Base-by-base conservation (phyloP, 352 stramenopile genomes). In the Pythium apleroticum region DNA sequence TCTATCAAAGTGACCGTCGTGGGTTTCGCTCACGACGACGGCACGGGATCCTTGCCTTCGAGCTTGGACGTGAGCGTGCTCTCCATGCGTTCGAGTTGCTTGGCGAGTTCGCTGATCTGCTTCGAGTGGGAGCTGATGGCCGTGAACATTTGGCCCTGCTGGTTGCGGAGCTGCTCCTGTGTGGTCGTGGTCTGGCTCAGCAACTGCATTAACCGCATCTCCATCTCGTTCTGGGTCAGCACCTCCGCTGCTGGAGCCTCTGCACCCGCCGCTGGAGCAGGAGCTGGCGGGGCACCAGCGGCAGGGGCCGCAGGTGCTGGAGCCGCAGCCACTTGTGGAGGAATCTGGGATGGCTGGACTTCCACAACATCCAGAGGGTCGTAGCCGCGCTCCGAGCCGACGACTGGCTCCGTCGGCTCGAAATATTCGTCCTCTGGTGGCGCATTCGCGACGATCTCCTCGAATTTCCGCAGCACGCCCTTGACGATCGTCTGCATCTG, bases 71-170 rank as follows among this genome's bases (percentile, higher is more conserved):
- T 71, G 22, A 92, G 66, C 27, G 81, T 88, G 37, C 63, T 76
- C 69, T 95, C 86, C 76, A 95, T 93, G 33, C 82, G 71, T 64
- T 90, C 80, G 50, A 95, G 72, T 45, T 95, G 84, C 71, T 93
- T 90, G 39, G 86, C 79, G 27, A 95, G 66, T 45, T 88, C 76
- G 67, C 77, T 77, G 54, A 93, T 93, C 74, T 95, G 84, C 63
- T 92, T 86, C 17, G 82, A 88, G 64, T 95, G 84, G 28, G 69
- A 81, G 60, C 57, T 77, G 60, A 95, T 89, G 19, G 86, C 81
- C 43, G 82, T 81, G 25, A 91, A 86, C 86, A 95, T 95, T 57
- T 91, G 80, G 0, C 72, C 78, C 33, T 95, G 86, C 64, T 95
- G 86, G 63, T 85, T 87, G 20, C 81, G 80, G 25, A 95, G 68